Base-by-base conservation (phyloP, 1,284 basidiomycete species). In the Pterulicium gracile region DNA sequence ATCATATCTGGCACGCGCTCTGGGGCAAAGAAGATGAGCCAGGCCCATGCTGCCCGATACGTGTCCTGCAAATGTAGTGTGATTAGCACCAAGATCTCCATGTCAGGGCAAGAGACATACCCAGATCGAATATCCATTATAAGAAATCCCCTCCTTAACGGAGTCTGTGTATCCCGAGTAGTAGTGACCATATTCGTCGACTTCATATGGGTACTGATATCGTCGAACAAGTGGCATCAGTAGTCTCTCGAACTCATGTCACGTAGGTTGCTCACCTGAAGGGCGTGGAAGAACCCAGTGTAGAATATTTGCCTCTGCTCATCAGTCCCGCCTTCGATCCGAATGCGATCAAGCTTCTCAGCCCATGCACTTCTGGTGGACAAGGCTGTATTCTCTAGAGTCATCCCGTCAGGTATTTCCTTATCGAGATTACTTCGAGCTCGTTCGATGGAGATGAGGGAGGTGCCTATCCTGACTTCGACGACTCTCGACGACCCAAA, bases 61-160 rank as follows among this genome's bases (percentile, higher is more conserved):
- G 80, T 88, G 56, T 91, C 88, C 79, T 81, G 51, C 12, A 34
- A n/a, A n/a, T n/a, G 10, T 27, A 5, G 15, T 20, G 24, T 12
- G 45, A 7, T 24, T n/a, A n/a, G n/a, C n/a, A n/a, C n/a, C 15
- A 40, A 22, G 34, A 3, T 34, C 20, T 43, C n/a, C 40, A 15
- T 18, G 17, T 14, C 32, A 15, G 22, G 50, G 15, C 3, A 13
- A 39, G 3, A 4, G 4, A 54, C 67, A 3, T 46, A 81, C 79
- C 88, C 88, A 91, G 54, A 83, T 88, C 0, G 84, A 88, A 60
- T 89, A 91, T 0, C 86, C 88, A 0, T 79, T 84, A 56, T 90
- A 91, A 0, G 82, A 86, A 19, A 62, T 54, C 7, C 83, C 79
- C 15, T 71, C 55, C 45, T 87, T 81, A 0, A 89, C 63, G 3